Evolutionary conservation across 2,329 filamentous ascomycete genomes (phyloP).

Genomic region (Cercospora zeina): DNA sequence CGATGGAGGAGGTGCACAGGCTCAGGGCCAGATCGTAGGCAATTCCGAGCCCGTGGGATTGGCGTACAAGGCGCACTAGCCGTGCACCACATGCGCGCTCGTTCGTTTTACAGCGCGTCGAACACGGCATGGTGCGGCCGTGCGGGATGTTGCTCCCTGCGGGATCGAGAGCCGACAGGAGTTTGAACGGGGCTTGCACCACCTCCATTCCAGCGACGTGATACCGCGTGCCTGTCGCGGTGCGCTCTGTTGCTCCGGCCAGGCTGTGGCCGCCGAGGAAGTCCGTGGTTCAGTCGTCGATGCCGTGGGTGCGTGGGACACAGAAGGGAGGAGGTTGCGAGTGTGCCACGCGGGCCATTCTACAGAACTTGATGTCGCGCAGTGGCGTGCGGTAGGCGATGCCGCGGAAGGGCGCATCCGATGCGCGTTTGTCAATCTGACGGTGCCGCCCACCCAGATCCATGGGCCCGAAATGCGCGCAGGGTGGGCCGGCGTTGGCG

Average conservation of each 20-base stretch:
- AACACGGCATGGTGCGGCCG: conserved; percentile 1
- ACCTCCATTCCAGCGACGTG: conserved; percentile 1
- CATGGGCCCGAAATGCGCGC: conserved; percentile 1
- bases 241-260: conserved; percentile 10
- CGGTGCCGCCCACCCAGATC: conserved; percentile 11
- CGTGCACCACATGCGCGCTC: conserved; percentile 14
- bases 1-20: conserved; percentile 22
- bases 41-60: conserved; percentile 23
- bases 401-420: conserved; percentile 17
- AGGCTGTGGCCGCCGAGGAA: conserved; percentile 16
- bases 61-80: conserved; percentile 5
- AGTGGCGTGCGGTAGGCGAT: conserved; percentile 16
- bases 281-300: conserved; percentile 8
- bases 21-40: conserved; percentile 23
- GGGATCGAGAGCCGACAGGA: conserved; percentile 7
- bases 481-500: neutral
- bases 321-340: conserved; percentile 3
- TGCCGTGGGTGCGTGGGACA: conserved; percentile 1
- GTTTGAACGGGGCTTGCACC: conserved; percentile 13
- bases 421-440: conserved; percentile 17
- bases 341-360: conserved; percentile 6
- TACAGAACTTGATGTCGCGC: conserved; percentile 15
- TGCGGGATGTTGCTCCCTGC: conserved; percentile 11
- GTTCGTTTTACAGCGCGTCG: conserved; percentile 7
- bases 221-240: conserved; percentile 7